Conservation (phyloP, 73 alveolate genomes). For the Tetrahymena elliotti region DNA sequence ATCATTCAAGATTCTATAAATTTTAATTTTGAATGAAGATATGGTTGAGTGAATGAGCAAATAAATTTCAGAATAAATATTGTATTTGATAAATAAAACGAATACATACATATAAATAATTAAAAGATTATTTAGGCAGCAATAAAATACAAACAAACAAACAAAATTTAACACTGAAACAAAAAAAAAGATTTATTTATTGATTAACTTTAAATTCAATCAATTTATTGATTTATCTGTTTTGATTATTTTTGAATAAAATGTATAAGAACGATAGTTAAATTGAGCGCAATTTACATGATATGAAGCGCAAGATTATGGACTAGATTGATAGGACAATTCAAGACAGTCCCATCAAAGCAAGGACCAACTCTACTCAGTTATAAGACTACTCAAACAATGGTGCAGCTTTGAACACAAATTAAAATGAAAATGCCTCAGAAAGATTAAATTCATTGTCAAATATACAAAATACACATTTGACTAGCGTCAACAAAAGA, state of each 20-base stretch:
- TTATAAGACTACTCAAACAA: not conserved
- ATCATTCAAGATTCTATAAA: not conserved
- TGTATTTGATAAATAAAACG: not conserved
- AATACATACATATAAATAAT: not conserved
- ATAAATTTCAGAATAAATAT: too few species aligned
- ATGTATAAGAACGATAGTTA: not conserved
- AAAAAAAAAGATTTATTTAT: not conserved
- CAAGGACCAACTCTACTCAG: not conserved
- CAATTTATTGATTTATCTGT: not conserved
- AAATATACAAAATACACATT: not conserved
- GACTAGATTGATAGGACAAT: not conserved
- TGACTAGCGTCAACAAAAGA: not conserved
- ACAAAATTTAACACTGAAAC: not conserved
- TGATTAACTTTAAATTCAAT: not conserved
- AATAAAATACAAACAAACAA: not conserved
- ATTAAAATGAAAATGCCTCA: not conserved
- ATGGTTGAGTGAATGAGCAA: too few species aligned
- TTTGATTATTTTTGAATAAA: not conserved
- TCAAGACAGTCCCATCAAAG: not conserved
- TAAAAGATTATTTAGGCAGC: not conserved
- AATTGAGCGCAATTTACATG: not conserved
- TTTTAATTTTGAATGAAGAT: not conserved
- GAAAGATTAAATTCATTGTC: not conserved
- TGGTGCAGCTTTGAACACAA: not conserved
- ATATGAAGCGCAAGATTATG: not conserved